Conservation (phyloP, 345 rosid species). For the Hibiscus syriacus region DNA sequence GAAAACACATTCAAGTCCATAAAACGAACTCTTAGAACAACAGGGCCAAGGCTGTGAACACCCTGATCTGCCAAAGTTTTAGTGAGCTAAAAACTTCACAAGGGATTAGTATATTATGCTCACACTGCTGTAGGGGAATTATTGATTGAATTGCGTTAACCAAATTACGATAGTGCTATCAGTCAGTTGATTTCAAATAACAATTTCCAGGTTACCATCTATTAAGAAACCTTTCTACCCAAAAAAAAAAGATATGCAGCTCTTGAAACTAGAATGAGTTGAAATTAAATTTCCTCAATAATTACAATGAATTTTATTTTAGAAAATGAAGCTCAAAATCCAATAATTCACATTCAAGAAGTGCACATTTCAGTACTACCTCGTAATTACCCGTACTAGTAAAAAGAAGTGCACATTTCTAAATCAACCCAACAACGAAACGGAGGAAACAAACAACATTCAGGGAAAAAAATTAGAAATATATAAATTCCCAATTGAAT, state of each 20-base stretch:
- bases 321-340: background rate
- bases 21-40: conserved; percentile 1
- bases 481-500: background rate
- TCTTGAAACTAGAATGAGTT: background rate
- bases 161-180: background rate
- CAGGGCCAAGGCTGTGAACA: background rate
- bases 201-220: background rate
- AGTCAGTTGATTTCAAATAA: background rate
- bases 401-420: background rate
- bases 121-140: background rate
- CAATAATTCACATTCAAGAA: background rate
- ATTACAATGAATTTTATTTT: background rate
- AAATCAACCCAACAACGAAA: background rate
- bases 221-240: background rate
- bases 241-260: background rate
- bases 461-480: background rate
- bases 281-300: background rate
- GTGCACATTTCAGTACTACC: background rate
- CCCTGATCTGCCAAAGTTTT: background rate
- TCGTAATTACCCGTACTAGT: too few relatives aligned
- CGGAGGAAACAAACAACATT: background rate
- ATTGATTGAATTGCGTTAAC: background rate
- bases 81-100: background rate
- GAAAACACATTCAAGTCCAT: background rate
- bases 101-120: background rate